phyloP scores from a whole-genome alignment of 2,329 filamentous ascomycete species.

The Colletotrichum sp. region DNA sequence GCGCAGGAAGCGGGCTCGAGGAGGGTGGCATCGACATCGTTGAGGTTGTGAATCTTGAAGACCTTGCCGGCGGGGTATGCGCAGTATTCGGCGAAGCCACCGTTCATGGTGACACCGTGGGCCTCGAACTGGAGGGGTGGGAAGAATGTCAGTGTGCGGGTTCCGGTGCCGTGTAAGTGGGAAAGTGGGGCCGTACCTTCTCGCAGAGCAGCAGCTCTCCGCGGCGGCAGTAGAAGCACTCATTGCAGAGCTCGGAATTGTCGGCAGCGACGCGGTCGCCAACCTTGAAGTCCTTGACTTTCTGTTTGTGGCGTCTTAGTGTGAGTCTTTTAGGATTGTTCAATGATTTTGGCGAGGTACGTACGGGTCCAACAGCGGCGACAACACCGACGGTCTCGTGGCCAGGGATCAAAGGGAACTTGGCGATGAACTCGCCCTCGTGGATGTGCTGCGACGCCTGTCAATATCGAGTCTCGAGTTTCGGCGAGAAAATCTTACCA shows the following conservation, averaged over 20 bases:
- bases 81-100: conserved; percentile 75
- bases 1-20: conserved; percentile 75
- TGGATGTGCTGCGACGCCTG: conserved; percentile 57
- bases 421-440: conserved; percentile 69
- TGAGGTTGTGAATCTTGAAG: conserved; percentile 70
- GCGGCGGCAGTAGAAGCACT: conserved; percentile 77
- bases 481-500: conserved; percentile 31
- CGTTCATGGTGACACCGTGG: conserved; percentile 71
- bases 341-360: background rate
- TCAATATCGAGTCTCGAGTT: conserved; percentile 11
- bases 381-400: conserved; percentile 73
- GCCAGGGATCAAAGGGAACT: conserved; percentile 71
- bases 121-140: conserved; percentile 56
- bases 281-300: conserved; percentile 64
- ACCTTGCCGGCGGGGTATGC: conserved; percentile 59
- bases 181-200: conserved; percentile 40
- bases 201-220: conserved; percentile 73
- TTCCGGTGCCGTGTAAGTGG: background rate
- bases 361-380: conserved; percentile 56
- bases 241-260: conserved; percentile 70
- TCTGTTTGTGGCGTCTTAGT: conserved; percentile 30
- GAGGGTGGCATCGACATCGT: conserved; percentile 71
- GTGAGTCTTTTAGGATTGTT: background rate
- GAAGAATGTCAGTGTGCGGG: background rate
- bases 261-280: conserved; percentile 70